Evolutionary conservation across 2,329 filamentous ascomycete genomes (phyloP).

Genomic region (Penicillium vulpinum): DNA sequence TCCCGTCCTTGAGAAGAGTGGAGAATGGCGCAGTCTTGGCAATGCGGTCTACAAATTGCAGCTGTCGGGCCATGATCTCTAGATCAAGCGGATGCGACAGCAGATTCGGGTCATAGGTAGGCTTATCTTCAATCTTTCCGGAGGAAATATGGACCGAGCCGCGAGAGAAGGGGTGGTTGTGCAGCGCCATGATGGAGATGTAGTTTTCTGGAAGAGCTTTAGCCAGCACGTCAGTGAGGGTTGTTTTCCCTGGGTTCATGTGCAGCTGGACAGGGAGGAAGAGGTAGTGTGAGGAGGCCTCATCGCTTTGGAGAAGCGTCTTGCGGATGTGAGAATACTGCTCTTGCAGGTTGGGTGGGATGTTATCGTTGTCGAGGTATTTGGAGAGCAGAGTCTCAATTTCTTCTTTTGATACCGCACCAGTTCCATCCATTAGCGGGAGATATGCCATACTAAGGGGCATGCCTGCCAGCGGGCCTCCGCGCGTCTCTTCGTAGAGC

Average conservation of each 20-base stretch:
- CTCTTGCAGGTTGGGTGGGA: constrained; percentile 1
- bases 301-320: constrained; percentile 11
- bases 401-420: constrained; percentile 8
- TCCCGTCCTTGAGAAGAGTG: constrained; percentile 15
- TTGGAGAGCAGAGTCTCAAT: constrained; percentile 9
- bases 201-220: constrained; percentile 22
- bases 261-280: constrained; percentile 16
- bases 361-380: constrained; percentile 1
- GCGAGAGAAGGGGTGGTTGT: constrained; percentile 36
- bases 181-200: constrained; percentile 20
- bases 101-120: constrained; percentile 49
- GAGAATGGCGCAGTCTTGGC: constrained; percentile 21
- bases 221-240: constrained; percentile 13
- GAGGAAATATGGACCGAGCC: constrained; percentile 36
- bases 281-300: constrained; percentile 17
- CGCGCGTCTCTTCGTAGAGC: constrained; percentile 22
- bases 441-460: constrained; percentile 29
- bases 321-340: constrained; percentile 18
- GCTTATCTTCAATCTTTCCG: constrained; percentile 33
- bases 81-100: constrained; percentile 46
- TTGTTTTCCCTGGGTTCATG: constrained; percentile 16
- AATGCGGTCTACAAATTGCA: constrained; percentile 27
- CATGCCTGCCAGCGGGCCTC: constrained; percentile 27
- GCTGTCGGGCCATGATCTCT: constrained; percentile 40
- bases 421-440: constrained; percentile 25